Evolutionary conservation across 768 basidiomycete genomes (phyloP), one percentile per base, ranked within the genome.

Genomic region (Boletus pseudopeckii): DNA sequence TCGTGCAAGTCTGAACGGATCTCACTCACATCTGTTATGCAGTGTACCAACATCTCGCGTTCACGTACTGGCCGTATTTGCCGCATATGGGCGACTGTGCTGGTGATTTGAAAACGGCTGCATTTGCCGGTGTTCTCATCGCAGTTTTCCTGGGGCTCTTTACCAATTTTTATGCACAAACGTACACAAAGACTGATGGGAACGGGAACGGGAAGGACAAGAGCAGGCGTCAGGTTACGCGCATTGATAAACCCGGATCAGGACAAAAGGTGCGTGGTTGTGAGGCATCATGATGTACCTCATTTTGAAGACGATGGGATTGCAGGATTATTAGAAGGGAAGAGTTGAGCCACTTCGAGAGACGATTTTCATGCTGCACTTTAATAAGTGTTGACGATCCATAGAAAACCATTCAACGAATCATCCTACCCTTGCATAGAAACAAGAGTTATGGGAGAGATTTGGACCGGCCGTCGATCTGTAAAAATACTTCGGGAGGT

Each of bases 1-100:
- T 1, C 4, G 15, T 13, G 1, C 8, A 40, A 14, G n/a, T 11
- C 15, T 7, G 13, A 18, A 43, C 45, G n/a, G 41, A 51, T 45
- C 20, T 37, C 22, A 18, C 7, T 22, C 15, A n/a, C 20, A 6
- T 50, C 4, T 13, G 10, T 28, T 5, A 4, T 49, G 37, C 43
- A 67, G 64, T 64, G 13, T 67, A 67, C 45, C 67, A 67, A 38
- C 67, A 67, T 33, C 51, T 55, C 17, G 62, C 51, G 30, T 64
- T 66, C 59, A 69, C 53, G 6, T 67, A 69, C 32, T 64, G 55
- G 37, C 57, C 65, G 11, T 15, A 30, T 30, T 43, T 66, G 50
- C 65, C 65, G 5, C 67, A 67, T 32, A 30, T 67, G 5, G 64
- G 67, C 6, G 55, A 69, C 36, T 69, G 65, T 5, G 58, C 58